phyloP scores from a whole-genome alignment of 306 rosid species.

The Amphicarpaea edgeworthii region DNA sequence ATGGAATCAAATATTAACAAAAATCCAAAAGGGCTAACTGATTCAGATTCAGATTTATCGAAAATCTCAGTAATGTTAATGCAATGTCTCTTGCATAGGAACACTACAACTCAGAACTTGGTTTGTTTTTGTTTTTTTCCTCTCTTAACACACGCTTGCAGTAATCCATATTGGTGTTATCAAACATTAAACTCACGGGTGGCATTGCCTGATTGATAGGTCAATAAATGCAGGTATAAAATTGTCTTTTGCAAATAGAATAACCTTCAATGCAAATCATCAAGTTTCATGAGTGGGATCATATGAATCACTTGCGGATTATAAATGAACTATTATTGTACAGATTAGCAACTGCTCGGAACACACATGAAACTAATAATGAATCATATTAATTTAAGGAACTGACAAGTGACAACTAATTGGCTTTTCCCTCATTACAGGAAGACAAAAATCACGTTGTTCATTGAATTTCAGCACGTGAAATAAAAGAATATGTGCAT shows the following conservation, averaged over 20 bases:
- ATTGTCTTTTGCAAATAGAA: conserved; percentile 35
- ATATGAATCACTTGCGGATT: conserved; percentile 30
- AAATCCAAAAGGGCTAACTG: conserved; percentile 50
- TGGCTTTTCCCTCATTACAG: conserved; percentile 34
- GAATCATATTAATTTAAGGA: background rate
- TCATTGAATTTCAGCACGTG: conserved; percentile 44
- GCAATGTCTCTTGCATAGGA: conserved; percentile 47
- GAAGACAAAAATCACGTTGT: conserved; percentile 49
- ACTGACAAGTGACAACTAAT: conserved; percentile 15
- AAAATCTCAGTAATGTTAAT: conserved; percentile 43
- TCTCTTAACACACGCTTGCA: conserved; percentile 38
- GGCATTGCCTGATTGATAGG: conserved; percentile 23
- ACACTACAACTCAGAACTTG: conserved; percentile 50
- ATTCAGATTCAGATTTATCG: conserved; percentile 53
- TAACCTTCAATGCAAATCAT: conserved; percentile 25
- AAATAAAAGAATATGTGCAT: conserved; percentile 45
- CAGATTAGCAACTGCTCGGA: conserved; percentile 5
- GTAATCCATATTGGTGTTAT: conserved; percentile 31
- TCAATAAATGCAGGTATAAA: conserved; percentile 39
- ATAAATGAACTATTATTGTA: conserved; percentile 28
- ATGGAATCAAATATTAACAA: conserved; percentile 49
- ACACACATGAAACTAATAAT: conserved; percentile 28
- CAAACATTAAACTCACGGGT: conserved; percentile 39
- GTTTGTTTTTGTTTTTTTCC: conserved; percentile 19
- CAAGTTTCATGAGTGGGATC: conserved; percentile 25